A percentile compares a stretch with the other conserved stretches of the same genome.
Conservation (phyloP, 2,329 filamentous ascomycete species). For the Karstenula rhodostoma region DNA sequence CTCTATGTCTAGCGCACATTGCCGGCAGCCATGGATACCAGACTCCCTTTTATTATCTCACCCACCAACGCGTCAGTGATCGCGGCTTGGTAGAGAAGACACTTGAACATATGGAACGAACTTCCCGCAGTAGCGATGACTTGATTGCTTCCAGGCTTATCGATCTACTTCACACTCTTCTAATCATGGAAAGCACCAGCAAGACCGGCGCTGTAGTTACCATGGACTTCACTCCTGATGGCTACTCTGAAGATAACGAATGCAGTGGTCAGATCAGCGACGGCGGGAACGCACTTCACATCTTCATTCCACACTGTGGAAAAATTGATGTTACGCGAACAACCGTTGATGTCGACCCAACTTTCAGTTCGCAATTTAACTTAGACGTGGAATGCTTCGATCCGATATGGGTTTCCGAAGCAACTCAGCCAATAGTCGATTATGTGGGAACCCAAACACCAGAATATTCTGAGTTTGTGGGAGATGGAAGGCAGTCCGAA, state of each 20-base stretch:
- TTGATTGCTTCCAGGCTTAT: not conserved
- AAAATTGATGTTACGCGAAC: not conserved
- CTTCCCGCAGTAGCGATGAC: not conserved
- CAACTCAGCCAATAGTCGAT: not conserved
- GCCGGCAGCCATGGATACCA: not conserved
- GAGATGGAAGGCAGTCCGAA: not conserved
- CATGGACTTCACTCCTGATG: not conserved
- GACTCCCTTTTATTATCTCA: not conserved
- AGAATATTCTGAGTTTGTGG: not conserved
- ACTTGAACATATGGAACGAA: conserved; percentile 3
- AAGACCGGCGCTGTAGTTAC: not conserved
- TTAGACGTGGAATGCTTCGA: not conserved
- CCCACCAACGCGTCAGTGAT: conserved; percentile 1
- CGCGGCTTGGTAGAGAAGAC: conserved; percentile 5
- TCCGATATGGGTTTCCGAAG: not conserved
- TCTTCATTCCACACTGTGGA: conserved; percentile 6
- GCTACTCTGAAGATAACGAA: not conserved
- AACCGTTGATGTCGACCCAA: not conserved
- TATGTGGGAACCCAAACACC: not conserved
- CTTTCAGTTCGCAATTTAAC: not conserved
- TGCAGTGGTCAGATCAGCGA: not conserved
- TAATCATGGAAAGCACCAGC: not conserved
- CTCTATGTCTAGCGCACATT: conserved; percentile 5
- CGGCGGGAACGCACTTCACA: not conserved
- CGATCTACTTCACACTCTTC: not conserved